phyloP scores from a whole-genome alignment of 805 yeast species.

The Wickerhamiella vanderwaltii region DNA sequence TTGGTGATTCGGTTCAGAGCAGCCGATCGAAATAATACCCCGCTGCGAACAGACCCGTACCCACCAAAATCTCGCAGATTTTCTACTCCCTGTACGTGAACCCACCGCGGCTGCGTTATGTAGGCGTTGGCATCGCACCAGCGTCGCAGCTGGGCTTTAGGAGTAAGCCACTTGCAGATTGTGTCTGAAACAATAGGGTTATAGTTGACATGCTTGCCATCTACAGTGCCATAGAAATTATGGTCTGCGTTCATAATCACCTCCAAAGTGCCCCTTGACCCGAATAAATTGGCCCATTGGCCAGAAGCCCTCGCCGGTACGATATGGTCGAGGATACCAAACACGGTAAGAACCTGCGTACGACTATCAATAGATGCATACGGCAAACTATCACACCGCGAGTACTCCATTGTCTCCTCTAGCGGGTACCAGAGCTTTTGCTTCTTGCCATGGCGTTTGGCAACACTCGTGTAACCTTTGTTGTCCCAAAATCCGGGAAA shows the following conservation, averaged over 20 bases:
- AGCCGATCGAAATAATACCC: conserved; percentile 52
- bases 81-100: conserved; percentile 48
- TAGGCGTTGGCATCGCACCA: conserved; percentile 32
- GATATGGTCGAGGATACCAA: conserved; percentile 55
- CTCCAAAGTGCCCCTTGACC: conserved; percentile 43
- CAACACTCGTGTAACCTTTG: conserved; percentile 24
- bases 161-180: conserved; percentile 36
- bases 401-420: conserved; percentile 31
- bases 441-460: conserved; percentile 42
- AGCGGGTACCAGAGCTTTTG: conserved; percentile 35
- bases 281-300: conserved; percentile 44
- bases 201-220: conserved; percentile 39
- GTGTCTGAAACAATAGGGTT: conserved; percentile 39
- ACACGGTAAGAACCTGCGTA: conserved; percentile 52
- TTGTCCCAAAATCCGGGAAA: conserved; percentile 6
- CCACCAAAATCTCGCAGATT: conserved; percentile 80
- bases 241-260: conserved; percentile 67
- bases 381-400: conserved; percentile 17
- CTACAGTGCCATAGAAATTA: conserved; percentile 42
- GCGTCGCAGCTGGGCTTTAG: conserved; percentile 40
- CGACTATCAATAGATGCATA: conserved; percentile 21
- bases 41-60: conserved; percentile 42
- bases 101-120: conserved; percentile 43
- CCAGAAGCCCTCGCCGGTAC: conserved; percentile 59
- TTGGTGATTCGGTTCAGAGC: conserved; percentile 41